A percentile compares a stretch with the other conserved stretches of the same genome.
phyloP scores from a whole-genome alignment of 352 stramenopile species.

The Pythium rhizo-oryzae region DNA sequence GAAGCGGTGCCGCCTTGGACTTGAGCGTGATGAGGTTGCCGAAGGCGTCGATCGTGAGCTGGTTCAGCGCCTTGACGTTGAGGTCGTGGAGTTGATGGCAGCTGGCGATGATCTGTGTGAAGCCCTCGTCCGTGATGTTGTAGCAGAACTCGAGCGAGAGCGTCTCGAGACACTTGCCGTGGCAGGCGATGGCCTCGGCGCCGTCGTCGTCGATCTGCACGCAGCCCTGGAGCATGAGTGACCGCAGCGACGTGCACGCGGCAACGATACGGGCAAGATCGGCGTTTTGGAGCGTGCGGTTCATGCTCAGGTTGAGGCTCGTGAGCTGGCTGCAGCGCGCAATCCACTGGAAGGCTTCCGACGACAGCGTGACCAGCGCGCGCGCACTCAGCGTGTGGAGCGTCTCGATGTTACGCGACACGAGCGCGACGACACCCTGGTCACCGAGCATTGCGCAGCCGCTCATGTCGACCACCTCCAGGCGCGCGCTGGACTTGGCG shows the following conservation, averaged over 20 bases:
- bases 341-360: conserved; percentile 65
- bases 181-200: conserved; percentile 41
- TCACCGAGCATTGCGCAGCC: conserved; percentile 58
- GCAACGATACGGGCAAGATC: conserved; percentile 51
- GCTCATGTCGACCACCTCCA: conserved; percentile 46
- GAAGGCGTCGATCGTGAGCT: conserved; percentile 72
- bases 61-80: conserved; percentile 89
- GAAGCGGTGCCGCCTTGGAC: conserved; percentile 25
- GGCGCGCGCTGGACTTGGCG: neutral
- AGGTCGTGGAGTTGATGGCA: conserved; percentile 68
- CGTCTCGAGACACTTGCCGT: conserved; percentile 41
- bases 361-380: conserved; percentile 56
- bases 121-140: conserved; percentile 76
- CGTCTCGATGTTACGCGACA: conserved; percentile 52
- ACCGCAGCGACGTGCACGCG: conserved; percentile 44
- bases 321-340: conserved; percentile 48
- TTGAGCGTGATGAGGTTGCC: conserved; percentile 44
- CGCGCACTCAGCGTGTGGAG: conserved; percentile 63
- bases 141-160: conserved; percentile 90
- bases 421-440: conserved; percentile 40
- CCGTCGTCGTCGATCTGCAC: conserved; percentile 69
- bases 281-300: conserved; percentile 58
- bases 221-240: conserved; percentile 63
- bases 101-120: conserved; percentile 48
- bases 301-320: conserved; percentile 79